Base-by-base conservation (phyloP, 768 basidiomycete species). In the Tephrocybe sp. region DNA sequence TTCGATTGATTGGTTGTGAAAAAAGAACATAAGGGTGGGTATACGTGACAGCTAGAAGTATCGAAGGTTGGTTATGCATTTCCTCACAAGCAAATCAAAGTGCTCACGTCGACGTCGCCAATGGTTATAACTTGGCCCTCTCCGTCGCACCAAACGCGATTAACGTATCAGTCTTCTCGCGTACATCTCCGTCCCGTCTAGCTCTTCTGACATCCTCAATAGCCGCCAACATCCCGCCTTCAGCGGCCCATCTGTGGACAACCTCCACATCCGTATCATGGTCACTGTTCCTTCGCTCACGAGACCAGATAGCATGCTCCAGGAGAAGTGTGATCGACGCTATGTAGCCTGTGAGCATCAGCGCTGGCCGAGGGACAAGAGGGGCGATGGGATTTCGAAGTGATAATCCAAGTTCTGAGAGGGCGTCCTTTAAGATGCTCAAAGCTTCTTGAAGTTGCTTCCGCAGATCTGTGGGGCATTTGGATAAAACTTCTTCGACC, bases 231-330 rank as follows among this genome's bases (percentile, higher is more conserved):
- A 61, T 65, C 37, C 59, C 81, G 56, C 83, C 80, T 51, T 76
- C 75, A 11, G 65, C 20, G 1, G 71, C 58, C 76, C 76, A 88
- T 41, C 81, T 70, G 45, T 57, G 62, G 54, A 85, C 80, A 0
- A 80, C 76, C 50, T 83, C 81, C 4, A 68, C 51, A 51, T 87
- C 84, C 1, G 71, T 64, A 3, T 71, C 68, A 2, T 61, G 58
- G 14, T 72, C 68, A 0, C 56, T 52, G 36, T 70, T 62, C 10
- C 57, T 55, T 9, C 32, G 61, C 7, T 38, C 63, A 53, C 69
- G 53, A 1, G 83, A 74, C 88, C 87, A 90, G 10, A 79, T 63
- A 0, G 84, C 80, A 41, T 91, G 88, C 62, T 90, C 87, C 10
- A 90, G 70, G 23, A 90, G 75, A 61, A 78, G 80, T 1, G 77